phyloP scores from a whole-genome alignment of 805 yeast species.

The Yamadazyma phyllophila region DNA sequence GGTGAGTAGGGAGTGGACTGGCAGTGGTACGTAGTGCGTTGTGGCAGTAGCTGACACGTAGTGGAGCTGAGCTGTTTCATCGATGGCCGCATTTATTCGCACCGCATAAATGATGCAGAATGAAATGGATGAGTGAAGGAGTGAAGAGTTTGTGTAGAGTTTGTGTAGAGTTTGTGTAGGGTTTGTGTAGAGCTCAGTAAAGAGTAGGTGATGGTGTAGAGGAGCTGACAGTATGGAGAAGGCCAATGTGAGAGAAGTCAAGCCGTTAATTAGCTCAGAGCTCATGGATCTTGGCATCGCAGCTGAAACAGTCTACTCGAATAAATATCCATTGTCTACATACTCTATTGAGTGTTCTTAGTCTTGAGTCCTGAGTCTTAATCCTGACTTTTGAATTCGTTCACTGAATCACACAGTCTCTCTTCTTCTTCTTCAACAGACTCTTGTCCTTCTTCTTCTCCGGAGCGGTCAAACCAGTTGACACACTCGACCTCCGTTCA shows the following conservation, averaged over 20 bases:
- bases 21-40: neutral
- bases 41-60: neutral
- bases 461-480: constrained; percentile 7
- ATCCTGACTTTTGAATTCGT: too few species aligned
- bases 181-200: neutral
- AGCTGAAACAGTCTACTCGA: too few species aligned
- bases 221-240: too few species aligned
- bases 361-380: too few species aligned
- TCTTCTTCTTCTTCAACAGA: constrained; percentile 20
- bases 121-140: neutral
- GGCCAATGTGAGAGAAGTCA: too few species aligned
- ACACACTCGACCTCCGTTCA: constrained; percentile 11
- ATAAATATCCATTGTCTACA: too few species aligned
- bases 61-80: neutral
- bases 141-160: neutral
- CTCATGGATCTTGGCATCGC: too few species aligned
- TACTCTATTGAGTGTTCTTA: too few species aligned
- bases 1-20: too few species aligned
- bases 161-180: neutral
- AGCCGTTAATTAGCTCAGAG: too few species aligned
- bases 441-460: constrained; percentile 3
- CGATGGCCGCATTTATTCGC: too few species aligned
- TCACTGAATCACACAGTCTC: constrained; percentile 26
- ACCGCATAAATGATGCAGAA: neutral
- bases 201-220: too few species aligned